phyloP scores from a whole-genome alignment of 495 filamentous ascomycete species.

The Tuber umbilicatum region DNA sequence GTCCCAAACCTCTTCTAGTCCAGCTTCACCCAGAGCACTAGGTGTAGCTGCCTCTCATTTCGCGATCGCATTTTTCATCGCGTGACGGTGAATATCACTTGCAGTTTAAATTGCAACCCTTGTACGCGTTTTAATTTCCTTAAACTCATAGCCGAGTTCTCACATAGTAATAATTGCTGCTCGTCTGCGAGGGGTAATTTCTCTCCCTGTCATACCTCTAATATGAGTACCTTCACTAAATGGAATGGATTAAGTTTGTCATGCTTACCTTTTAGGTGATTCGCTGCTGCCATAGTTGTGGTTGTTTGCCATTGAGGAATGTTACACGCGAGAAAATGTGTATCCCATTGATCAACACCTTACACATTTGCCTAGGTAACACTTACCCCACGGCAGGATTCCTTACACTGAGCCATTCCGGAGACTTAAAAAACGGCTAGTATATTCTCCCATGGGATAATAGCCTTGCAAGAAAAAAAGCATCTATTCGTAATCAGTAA shows the following conservation, averaged over 20 bases:
- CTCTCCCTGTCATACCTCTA: not conserved
- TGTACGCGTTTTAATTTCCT: not conserved
- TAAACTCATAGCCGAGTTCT: not conserved
- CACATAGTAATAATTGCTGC: constrained; percentile 7
- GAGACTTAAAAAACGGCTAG: too few relatives aligned
- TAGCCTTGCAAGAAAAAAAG: too few relatives aligned
- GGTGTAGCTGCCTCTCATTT: not conserved
- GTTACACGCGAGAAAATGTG: not conserved
- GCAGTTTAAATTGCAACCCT: constrained; percentile 6
- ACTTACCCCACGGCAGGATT: too few relatives aligned
- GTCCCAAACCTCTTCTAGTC: too few relatives aligned
- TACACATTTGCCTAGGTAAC: too few relatives aligned
- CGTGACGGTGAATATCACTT: not conserved
- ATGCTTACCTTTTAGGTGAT: not conserved
- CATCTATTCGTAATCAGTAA: too few relatives aligned
- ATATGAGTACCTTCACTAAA: not conserved
- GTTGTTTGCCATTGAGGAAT: not conserved
- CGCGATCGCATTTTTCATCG: not conserved
- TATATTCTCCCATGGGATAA: too few relatives aligned
- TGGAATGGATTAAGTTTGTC: not conserved
- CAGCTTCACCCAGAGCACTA: too few relatives aligned
- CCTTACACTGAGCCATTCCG: too few relatives aligned
- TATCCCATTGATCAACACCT: too few relatives aligned
- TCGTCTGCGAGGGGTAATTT: not conserved
- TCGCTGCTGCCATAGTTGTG: not conserved